Conservation (phyloP, 106 monocot species). For the Phalaenopsis aphrodite region DNA sequence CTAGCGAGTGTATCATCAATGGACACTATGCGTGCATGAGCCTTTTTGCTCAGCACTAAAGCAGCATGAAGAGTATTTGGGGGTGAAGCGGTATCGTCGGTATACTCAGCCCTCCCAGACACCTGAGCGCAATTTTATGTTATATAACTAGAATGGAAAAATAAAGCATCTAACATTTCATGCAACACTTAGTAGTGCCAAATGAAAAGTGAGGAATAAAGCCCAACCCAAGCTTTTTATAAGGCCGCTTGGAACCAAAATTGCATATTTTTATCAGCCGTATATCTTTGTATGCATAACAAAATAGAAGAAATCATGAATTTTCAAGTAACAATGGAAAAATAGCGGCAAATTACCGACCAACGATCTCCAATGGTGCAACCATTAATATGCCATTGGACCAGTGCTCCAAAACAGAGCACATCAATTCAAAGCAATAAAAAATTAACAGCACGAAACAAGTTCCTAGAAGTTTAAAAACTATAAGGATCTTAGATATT, state of each 20-base stretch:
- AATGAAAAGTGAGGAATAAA: not conserved
- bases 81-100: constrained; percentile 67
- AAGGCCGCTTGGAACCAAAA: not conserved
- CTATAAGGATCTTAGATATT: not conserved
- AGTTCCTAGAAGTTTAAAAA: no score
- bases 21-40: constrained; percentile 85
- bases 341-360: not conserved
- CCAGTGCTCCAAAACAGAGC: not conserved
- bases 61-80: constrained; percentile 79
- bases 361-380: not conserved
- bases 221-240: not conserved
- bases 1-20: constrained; percentile 79
- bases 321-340: not conserved
- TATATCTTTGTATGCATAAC: not conserved
- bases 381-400: not conserved
- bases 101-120: constrained; percentile 86
- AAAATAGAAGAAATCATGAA: not conserved
- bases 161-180: not conserved
- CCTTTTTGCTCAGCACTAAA: constrained; percentile 72
- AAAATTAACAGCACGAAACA: no score
- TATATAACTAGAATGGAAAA: not conserved
- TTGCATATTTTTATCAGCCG: not conserved
- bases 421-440: not conserved
- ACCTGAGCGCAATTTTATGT: constrained; percentile 40
- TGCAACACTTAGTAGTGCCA: not conserved